Evolutionary conservation across 2,329 filamentous ascomycete genomes (phyloP).

Genomic region (Fusarium anguioides): DNA sequence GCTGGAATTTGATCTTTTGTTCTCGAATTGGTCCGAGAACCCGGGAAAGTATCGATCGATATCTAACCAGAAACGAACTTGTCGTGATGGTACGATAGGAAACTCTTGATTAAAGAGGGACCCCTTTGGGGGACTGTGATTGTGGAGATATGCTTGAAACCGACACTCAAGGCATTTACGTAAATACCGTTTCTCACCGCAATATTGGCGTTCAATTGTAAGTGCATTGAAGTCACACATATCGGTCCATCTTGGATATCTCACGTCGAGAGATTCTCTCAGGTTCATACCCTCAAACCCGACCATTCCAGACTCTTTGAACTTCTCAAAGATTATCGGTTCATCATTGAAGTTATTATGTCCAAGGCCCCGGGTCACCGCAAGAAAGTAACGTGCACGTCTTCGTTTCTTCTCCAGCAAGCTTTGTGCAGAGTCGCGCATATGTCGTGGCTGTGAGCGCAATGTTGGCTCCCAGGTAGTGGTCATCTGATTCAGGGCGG

Average conservation of each 20-base stretch:
- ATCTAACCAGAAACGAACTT: neutral
- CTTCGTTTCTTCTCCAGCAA: neutral
- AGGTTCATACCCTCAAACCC: neutral
- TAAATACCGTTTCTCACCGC: constrained; percentile 7
- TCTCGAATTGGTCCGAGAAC: neutral
- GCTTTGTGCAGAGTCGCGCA: neutral
- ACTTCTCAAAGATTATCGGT: neutral
- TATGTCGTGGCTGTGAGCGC: too few species aligned
- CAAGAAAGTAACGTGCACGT: neutral
- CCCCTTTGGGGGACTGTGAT: neutral
- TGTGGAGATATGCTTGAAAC: neutral
- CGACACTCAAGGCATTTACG: constrained; percentile 29
- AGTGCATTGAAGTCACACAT: constrained; percentile 1
- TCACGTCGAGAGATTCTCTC: neutral
- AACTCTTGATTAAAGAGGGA: neutral
- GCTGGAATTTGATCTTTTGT: neutral
- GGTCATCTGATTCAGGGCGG: neutral
- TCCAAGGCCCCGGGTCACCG: neutral
- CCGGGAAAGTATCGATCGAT: constrained; percentile 29
- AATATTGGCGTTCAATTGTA: neutral
- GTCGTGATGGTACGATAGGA: constrained; percentile 3
- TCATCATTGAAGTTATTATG: neutral
- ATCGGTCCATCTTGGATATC: neutral
- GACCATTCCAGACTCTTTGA: neutral
- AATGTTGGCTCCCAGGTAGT: constrained; percentile 17